phyloP scores from a whole-genome alignment of 2,329 filamentous ascomycete genomes.

The Aspergillus pseudonomiae region DNA sequence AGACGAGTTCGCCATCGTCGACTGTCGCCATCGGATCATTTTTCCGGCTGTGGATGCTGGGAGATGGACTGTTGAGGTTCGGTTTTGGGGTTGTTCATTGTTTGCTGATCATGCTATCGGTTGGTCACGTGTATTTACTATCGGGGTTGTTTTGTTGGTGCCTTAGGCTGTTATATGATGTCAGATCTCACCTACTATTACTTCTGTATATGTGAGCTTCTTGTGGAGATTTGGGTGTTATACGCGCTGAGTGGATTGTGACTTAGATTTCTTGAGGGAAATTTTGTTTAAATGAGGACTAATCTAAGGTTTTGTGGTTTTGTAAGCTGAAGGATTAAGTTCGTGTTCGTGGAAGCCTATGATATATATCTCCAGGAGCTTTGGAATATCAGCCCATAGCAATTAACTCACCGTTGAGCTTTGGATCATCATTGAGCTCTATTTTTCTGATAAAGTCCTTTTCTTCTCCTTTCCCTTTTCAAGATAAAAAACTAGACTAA shows the following conservation, averaged over 20 bases:
- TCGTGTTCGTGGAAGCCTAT: no score
- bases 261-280: background rate
- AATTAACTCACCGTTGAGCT: background rate
- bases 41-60: constrained; percentile 1
- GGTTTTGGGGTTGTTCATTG: background rate
- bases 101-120: background rate
- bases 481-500: background rate
- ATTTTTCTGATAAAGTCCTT: background rate
- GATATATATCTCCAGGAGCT: no score
- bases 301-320: background rate
- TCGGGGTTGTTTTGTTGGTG: background rate
- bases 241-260: background rate
- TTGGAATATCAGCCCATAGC: background rate
- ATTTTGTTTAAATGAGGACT: background rate
- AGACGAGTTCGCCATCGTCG: constrained; percentile 33
- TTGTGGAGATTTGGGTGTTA: background rate
- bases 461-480: background rate
- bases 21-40: constrained; percentile 22
- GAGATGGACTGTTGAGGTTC: background rate
- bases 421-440: background rate
- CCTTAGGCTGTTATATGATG: background rate
- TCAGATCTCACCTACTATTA: background rate
- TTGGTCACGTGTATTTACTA: background rate
- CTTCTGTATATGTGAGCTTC: background rate
- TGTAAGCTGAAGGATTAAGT: no score